Conservation (phyloP, 371 early-diverging fungal genomes). For the Syncephalis fuscata region DNA sequence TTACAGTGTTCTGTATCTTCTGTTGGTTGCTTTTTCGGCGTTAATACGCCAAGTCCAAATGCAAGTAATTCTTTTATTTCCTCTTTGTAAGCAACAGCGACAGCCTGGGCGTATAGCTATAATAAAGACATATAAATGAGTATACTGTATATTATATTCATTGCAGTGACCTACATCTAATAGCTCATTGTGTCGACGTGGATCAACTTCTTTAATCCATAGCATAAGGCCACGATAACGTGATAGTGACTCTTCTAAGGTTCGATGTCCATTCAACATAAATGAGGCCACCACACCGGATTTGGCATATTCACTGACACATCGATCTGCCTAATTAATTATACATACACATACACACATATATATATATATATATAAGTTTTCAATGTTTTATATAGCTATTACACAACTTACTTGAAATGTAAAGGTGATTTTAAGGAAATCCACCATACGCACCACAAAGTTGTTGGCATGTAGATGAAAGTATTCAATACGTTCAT, state of each 20-base stretch:
- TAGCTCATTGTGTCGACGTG: conserved; percentile 68
- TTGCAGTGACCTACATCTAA: conserved; percentile 37
- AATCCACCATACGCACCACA: conserved; percentile 56
- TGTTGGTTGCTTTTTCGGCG: conserved; percentile 17
- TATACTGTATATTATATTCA: background rate
- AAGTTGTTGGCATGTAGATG: conserved; percentile 63
- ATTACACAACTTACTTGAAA: conserved; percentile 29
- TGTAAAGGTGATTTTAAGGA: conserved; percentile 47
- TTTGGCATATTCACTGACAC: conserved; percentile 28
- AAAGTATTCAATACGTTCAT: conserved; percentile 61
- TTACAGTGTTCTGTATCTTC: conserved; percentile 30
- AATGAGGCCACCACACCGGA: conserved; percentile 10
- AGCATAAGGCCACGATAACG: conserved; percentile 67
- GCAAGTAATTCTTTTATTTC: conserved; percentile 26
- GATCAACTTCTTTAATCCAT: conserved; percentile 89
- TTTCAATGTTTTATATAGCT: no score
- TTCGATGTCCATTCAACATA: conserved; percentile 36
- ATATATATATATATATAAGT: background rate
- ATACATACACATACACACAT: background rate
- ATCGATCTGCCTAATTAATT: conserved; percentile 26
- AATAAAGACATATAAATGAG: background rate
- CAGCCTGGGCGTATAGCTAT: conserved; percentile 20
- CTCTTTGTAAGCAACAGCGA: conserved; percentile 23
- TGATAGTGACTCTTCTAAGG: conserved; percentile 53
- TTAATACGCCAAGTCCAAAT: conserved; percentile 13